Base-by-base conservation (phyloP, 2,329 filamentous ascomycete genomes). In the Exserohilum rostratum region DNA sequence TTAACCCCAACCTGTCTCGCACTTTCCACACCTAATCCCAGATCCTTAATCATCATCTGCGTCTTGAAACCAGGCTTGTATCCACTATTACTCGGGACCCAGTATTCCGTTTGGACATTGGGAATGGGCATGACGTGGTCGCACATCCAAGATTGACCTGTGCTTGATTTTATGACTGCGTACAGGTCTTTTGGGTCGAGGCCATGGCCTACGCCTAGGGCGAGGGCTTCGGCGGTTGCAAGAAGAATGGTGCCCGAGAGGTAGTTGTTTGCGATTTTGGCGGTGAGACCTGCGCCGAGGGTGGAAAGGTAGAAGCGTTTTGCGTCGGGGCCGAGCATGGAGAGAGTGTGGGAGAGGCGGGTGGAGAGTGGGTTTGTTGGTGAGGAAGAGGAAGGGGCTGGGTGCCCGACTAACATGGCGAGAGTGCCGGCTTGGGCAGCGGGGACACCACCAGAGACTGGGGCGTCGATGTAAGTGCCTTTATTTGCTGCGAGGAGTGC, bases 181-280 rank as follows among this genome's bases (percentile, higher is more conserved):
- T 72, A 71, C 5, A 72, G 50, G 0, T 51, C 53, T 1, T 61
- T 46, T 3, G 69, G 70, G 30, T 72, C 69, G 3, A 73, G 57
- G 6, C 70, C 69, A 31, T 71, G 66, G 7, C 61, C 57, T 11
- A 73, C 61, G 25, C 68, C 70, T 17, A 71, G 68, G 1, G 69
- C 69, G 5, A 73, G 55, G 17, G 70, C 69, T 64, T 73, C 70
- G 22, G 69, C 64, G 5, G 68, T 71, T 0, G 66, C 68, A 37
- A 73, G 67, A 1, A 72, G 60, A 11, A 71, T 67, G 1, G 69
- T 71, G 29, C 70, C 65, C 2, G 55, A 60, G 18, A 71, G 67
- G 46, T 73, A 73, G 45, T 73, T 72, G 47, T 72, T 73, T n/a
- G 64, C 57, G 17, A 73, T 70, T 46, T 73, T 73, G 0, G 70